These are phyloP conservation scores for Ganoderma sinense DNA, from an alignment of 1,284 basidiomycete genomes.

Conservation along the genomic window DNA sequence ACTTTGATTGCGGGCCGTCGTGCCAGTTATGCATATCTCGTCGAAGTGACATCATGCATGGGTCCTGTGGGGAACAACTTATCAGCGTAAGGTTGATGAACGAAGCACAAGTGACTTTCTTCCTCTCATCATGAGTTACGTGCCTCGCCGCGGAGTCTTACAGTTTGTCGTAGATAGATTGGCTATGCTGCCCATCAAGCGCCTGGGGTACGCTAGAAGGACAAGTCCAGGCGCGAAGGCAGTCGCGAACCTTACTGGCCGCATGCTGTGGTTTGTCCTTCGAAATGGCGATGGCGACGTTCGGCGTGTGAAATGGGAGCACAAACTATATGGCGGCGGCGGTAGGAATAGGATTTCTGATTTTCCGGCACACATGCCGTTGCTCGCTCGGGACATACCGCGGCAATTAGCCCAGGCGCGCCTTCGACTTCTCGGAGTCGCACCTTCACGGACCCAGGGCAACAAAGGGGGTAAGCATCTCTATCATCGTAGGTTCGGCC, in stretches of 20 bases:
- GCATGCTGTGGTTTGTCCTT: conserved; percentile 3
- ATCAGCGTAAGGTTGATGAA: neutral
- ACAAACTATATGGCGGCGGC: neutral
- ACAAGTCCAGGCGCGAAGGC: neutral
- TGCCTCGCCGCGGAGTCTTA: neutral
- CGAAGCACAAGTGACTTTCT: neutral
- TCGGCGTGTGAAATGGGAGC: neutral
- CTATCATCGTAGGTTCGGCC: neutral
- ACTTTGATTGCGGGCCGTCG: neutral
- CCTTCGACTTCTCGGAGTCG: neutral
- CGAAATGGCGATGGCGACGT: neutral
- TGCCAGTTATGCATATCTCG: neutral
- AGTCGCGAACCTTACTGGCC: neutral
- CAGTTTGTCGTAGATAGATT: neutral
- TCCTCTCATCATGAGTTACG: neutral
- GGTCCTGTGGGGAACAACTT: neutral
- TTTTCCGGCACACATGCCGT: neutral
- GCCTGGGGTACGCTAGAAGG: conserved; percentile 1
- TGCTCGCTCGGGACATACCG: neutral
- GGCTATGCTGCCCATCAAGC: neutral
- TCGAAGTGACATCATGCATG: neutral
- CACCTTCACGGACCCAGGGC: conserved; percentile 1
- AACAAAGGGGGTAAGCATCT: neutral
- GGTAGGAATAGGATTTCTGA: neutral
- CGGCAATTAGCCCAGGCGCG: neutral